phyloP scores from a whole-genome alignment of 2,329 filamentous ascomycete genomes.

The Didymella exigua region DNA sequence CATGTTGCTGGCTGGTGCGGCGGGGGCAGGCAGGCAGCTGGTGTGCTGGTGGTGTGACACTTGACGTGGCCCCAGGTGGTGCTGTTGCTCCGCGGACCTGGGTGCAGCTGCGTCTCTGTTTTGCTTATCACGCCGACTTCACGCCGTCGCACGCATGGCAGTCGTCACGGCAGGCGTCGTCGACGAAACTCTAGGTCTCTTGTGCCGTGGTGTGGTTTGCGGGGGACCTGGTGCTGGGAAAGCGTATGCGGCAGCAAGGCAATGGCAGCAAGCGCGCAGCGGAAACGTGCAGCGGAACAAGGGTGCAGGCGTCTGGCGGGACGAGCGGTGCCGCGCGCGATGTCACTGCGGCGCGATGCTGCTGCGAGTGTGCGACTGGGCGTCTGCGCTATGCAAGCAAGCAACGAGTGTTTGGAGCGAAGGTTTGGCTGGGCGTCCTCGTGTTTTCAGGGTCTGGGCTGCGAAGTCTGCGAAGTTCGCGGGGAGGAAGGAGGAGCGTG shows the following conservation, averaged over 20 bases:
- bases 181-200: background rate
- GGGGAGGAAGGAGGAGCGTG: slow-evolving; percentile 14
- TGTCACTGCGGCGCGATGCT: background rate
- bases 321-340: background rate
- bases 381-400: background rate
- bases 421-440: background rate
- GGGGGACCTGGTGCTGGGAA: slow-evolving; percentile 1
- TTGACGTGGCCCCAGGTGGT: background rate
- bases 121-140: slow-evolving; percentile 7
- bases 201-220: background rate
- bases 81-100: background rate
- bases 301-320: background rate
- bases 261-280: slow-evolving; percentile 1
- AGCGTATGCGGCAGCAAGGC: slow-evolving; percentile 12
- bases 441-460: slow-evolving; percentile 5
- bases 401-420: background rate
- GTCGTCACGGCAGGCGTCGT: slow-evolving; percentile 5
- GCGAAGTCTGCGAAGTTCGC: slow-evolving; percentile 8
- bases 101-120: slow-evolving; percentile 2
- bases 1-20: slow-evolving; percentile 28
- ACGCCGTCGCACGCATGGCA: slow-evolving; percentile 14
- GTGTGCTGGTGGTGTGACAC: background rate
- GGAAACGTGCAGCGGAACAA: slow-evolving; percentile 3
- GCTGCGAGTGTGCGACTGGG: background rate
- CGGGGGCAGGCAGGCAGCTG: background rate